Evolutionary conservation across 83 land plant species (phyloP), one percentile per base, ranked within the genome.

Genomic region (Diphasiastrum complanatum): DNA sequence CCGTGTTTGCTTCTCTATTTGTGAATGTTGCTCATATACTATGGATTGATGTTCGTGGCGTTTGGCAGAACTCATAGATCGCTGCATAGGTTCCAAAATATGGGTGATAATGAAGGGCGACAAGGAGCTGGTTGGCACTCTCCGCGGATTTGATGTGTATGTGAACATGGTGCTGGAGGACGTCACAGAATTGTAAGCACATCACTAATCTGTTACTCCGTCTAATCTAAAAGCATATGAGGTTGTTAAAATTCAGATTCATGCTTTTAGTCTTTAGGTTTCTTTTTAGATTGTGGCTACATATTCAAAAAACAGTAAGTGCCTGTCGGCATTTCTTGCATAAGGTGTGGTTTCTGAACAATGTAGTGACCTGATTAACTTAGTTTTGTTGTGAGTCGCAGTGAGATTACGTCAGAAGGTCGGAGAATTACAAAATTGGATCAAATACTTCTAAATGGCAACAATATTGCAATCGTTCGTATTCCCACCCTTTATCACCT

Each of bases 71-170:
- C 65, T 92, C 52, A 92, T 92, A 2, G 98, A 92, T 71, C 63
- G 98, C n/a, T 92, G 98, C 77, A 81, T 92, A 22, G 98, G 98
- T 25, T 88, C 96, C 33, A 92, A 92, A 69, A 88, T 88, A 61
- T 88, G 98, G 96, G 96, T 88, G 67, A 92, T 92, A 35, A 92
- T 92, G 98, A 92, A 92, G 66, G 98, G 96, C 0, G 98, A 92
- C 82, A 92, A 92, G 74, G 98, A 92, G 83, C 86, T 92, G 18
- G 98, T 92, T 30, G 98, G 98, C 14, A 88, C 96, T 34, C 80
- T 92, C 22, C 71, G 79, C 1, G 98, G 98, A 5, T 88, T 92
- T 59, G 98, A 92, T 56, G 98, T 92, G 47, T 92, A 92, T 38
- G 98, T 92, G 57, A 92, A 92, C 78, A 92, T 92, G 98, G 98